A percentile compares a stretch with the other conserved stretches of the same genome.
Evolutionary conservation across 768 basidiomycete species (phyloP).

Genomic region (Boletus rubroflammeus): DNA sequence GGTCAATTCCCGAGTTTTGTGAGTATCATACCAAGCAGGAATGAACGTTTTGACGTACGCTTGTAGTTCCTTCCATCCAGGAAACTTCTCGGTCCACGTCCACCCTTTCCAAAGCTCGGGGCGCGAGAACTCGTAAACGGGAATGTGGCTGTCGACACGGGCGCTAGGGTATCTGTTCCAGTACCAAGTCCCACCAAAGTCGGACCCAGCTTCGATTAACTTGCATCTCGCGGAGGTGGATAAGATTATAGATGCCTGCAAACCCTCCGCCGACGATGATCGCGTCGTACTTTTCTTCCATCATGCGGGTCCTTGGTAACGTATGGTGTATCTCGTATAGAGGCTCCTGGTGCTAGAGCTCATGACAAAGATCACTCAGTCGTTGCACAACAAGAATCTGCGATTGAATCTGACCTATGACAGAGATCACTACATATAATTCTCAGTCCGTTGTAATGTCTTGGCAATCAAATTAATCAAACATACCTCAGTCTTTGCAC

Average conservation of each 20-base stretch:
- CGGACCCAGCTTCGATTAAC: constrained; percentile 6
- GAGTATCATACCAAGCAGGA: neutral
- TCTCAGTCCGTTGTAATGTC: too few species aligned
- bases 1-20: neutral
- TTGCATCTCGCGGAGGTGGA: constrained; percentile 8
- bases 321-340: neutral
- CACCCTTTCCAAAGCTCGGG: constrained; percentile 14
- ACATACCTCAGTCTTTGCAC: too few species aligned
- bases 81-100: constrained; percentile 14
- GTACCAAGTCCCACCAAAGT: constrained; percentile 15
- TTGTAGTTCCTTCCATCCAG: constrained; percentile 10
- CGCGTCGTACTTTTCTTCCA: constrained; percentile 1
- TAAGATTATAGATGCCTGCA: constrained; percentile 2
- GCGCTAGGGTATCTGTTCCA: constrained; percentile 15
- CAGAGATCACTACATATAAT: too few species aligned
- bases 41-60: neutral
- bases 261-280: constrained; percentile 10
- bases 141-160: constrained; percentile 10
- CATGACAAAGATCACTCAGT: too few species aligned
- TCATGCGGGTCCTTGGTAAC: neutral
- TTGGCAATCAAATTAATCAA: too few species aligned
- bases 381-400: too few species aligned
- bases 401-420: too few species aligned
- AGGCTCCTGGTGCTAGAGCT: too few species aligned
- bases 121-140: constrained; percentile 7